Evolutionary conservation across 2,329 filamentous ascomycete genomes (phyloP).

Genomic region (Aspergillus texensis): DNA sequence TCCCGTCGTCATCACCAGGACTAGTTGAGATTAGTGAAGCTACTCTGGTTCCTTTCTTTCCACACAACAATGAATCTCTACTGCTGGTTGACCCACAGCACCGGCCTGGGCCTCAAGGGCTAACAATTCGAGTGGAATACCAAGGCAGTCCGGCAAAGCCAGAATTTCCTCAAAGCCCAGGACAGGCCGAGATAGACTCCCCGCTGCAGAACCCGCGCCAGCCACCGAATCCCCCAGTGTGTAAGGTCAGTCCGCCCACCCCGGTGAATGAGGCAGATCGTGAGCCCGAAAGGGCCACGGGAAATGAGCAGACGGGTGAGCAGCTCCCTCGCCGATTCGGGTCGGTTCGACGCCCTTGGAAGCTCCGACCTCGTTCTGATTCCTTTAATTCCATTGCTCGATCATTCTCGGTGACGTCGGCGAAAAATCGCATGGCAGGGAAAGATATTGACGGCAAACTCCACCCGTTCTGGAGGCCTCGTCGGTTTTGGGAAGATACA

Average conservation of each 20-base stretch:
- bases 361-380: constrained; percentile 43
- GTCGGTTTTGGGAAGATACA: constrained; percentile 64
- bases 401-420: constrained; percentile 43
- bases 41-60: constrained; percentile 61
- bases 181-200: constrained; percentile 50
- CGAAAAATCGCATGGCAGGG: constrained; percentile 46
- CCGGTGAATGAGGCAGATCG: constrained; percentile 49
- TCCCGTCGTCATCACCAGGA: constrained; percentile 53
- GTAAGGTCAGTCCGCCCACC: constrained; percentile 59
- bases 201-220: constrained; percentile 62
- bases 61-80: constrained; percentile 65
- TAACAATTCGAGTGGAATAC: constrained; percentile 26
- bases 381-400: constrained; percentile 41
- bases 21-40: constrained; percentile 63
- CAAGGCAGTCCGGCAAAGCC: constrained; percentile 19
- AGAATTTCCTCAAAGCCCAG: constrained; percentile 30
- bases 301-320: constrained; percentile 22
- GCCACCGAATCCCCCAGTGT: constrained; percentile 59
- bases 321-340: constrained; percentile 35
- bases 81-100: constrained; percentile 62
- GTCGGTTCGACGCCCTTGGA: constrained; percentile 42
- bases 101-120: constrained; percentile 33
- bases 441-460: constrained; percentile 52
- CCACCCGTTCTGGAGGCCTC: constrained; percentile 65
- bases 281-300: constrained; percentile 29